phyloP scores from a whole-genome alignment of 2,329 filamentous ascomycete genomes.

The Pestalotiopsis sp. region DNA sequence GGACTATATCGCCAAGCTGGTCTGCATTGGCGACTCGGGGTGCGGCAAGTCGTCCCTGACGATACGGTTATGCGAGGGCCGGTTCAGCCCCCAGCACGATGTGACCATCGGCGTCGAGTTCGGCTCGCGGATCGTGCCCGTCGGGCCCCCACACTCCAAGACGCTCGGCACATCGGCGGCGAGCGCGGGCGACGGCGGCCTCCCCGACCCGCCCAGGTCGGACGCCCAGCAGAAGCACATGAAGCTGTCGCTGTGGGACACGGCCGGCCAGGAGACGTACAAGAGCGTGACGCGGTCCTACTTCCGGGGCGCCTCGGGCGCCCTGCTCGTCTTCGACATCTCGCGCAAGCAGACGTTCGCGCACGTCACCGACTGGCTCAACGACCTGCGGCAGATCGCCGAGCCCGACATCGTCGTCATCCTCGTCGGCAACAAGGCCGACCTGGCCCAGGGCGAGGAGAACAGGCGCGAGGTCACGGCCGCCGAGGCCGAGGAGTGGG shows the following conservation, averaged over 20 bases:
- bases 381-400: constrained; percentile 90
- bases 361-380: constrained; percentile 89
- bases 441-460: constrained; percentile 60
- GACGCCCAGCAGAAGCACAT: constrained; percentile 68
- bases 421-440: constrained; percentile 92
- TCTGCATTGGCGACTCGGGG: constrained; percentile 94
- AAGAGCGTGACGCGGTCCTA: constrained; percentile 94
- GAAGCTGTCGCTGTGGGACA: constrained; percentile 95
- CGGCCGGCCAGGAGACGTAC: constrained; percentile 95
- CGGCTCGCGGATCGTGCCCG: constrained; percentile 87
- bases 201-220: constrained; percentile 51
- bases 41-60: constrained; percentile 95
- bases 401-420: constrained; percentile 95
- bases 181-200: constrained; percentile 41
- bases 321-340: constrained; percentile 92
- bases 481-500: constrained; percentile 90
- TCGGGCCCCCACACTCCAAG: constrained; percentile 74
- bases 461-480: constrained; percentile 71
- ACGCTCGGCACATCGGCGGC: constrained; percentile 37
- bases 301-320: constrained; percentile 74
- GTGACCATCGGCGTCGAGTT: constrained; percentile 98
- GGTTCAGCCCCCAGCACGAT: constrained; percentile 92
- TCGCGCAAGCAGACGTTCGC: constrained; percentile 81
- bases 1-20: constrained; percentile 99
- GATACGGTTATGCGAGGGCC: constrained; percentile 93